Percentiles rank a stretch among this genome's conserved stretches.
These are phyloP conservation scores for Xylaria arbuscula DNA, from an alignment of 2,329 filamentous ascomycete genomes.

Conservation along the genomic window DNA sequence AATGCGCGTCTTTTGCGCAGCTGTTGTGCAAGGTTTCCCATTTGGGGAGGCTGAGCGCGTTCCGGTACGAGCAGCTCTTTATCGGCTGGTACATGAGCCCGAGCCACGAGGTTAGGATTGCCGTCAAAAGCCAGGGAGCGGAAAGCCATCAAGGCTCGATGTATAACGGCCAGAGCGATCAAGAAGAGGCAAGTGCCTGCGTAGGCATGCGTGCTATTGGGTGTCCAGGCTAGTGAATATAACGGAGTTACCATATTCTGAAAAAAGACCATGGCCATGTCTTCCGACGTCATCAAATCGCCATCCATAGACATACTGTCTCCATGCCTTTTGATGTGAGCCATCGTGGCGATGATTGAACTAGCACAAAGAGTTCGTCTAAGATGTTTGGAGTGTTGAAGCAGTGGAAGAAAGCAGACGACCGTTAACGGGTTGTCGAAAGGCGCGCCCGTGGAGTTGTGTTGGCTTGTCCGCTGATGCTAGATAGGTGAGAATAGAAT, in stretches of 20 bases:
- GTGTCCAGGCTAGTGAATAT: slow-evolving; percentile 78
- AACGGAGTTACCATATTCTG: slow-evolving; percentile 72
- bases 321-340: slow-evolving; percentile 23
- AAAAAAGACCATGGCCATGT: slow-evolving; percentile 57
- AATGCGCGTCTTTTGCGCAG: slow-evolving; percentile 37
- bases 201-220: slow-evolving; percentile 75
- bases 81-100: slow-evolving; percentile 1
- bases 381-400: neutral
- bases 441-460: slow-evolving; percentile 1
- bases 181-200: slow-evolving; percentile 94
- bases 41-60: slow-evolving; percentile 22
- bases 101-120: slow-evolving; percentile 25
- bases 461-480: slow-evolving; percentile 1
- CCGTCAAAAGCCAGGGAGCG: slow-evolving; percentile 40
- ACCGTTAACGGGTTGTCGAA: neutral
- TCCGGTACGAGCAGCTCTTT: slow-evolving; percentile 24
- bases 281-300: slow-evolving; percentile 41
- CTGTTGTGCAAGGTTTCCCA: slow-evolving; percentile 38
- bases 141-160: slow-evolving; percentile 76
- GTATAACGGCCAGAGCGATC: slow-evolving; percentile 76
- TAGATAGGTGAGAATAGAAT: neutral
- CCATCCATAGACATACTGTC: slow-evolving; percentile 20
- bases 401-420: neutral
- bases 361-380: neutral
- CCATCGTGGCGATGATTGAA: slow-evolving; percentile 18